Conservation (phyloP, 208 protist species). For the Naegleria lovaniensis region DNA sequence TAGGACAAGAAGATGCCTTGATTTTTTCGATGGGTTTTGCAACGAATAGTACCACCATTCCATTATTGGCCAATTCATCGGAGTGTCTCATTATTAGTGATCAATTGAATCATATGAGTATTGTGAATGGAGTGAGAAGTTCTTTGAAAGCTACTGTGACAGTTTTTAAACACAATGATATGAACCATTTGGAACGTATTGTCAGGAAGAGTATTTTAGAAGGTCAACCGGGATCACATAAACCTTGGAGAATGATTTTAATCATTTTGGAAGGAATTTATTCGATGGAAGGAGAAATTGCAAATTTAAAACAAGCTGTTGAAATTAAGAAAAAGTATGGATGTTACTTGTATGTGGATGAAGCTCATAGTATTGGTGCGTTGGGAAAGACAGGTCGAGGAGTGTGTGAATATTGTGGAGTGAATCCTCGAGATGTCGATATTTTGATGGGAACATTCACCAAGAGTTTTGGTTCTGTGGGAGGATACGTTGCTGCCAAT, state of each 20-base stretch:
- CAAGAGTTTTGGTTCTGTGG: constrained; percentile 83
- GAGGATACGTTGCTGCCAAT: constrained; percentile 32
- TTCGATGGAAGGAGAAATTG: constrained; percentile 95
- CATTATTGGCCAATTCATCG: constrained; percentile 85
- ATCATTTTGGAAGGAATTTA: constrained; percentile 94
- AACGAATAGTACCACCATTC: constrained; percentile 73
- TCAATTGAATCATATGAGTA: constrained; percentile 90
- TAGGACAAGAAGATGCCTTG: constrained; percentile 84
- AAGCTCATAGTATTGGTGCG: constrained; percentile 87
- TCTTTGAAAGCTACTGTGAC: constrained; percentile 52
- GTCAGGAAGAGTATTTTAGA: constrained; percentile 45
- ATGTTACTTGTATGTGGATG: constrained; percentile 91
- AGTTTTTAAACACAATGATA: constrained; percentile 86
- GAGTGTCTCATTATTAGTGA: constrained; percentile 61
- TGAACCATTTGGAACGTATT: constrained; percentile 75
- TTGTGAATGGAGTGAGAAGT: constrained; percentile 75
- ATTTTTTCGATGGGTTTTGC: constrained; percentile 83
- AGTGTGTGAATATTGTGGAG: neutral
- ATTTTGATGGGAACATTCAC: constrained; percentile 91
- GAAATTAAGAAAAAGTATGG: constrained; percentile 90
- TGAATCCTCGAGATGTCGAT: constrained; percentile 58
- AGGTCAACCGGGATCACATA: neutral
- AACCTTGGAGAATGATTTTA: constrained; percentile 63
- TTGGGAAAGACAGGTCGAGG: constrained; percentile 1
- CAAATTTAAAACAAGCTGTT: constrained; percentile 84